phyloP scores from a whole-genome alignment of 139 green algal genomes.

The Pseudopediastrum boryanum region DNA sequence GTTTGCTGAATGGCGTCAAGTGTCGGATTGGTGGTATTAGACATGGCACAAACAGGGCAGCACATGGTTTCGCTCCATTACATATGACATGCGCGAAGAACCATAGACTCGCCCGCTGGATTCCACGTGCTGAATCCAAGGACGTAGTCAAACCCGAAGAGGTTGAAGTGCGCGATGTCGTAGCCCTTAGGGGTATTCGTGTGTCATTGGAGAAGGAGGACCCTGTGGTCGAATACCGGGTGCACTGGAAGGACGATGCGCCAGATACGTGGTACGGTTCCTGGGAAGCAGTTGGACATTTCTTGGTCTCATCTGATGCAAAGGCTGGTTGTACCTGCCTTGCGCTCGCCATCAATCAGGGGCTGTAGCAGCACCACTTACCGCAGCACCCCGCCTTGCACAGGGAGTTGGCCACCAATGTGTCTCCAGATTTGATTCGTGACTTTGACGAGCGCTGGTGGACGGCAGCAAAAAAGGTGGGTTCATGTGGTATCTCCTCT shows the following conservation, averaged over 20 bases:
- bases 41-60: too few relatives aligned
- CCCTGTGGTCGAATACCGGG: constrained; percentile 75
- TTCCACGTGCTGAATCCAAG: too few relatives aligned
- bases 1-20: too few relatives aligned
- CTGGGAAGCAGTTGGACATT: too few relatives aligned
- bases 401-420: constrained; percentile 76
- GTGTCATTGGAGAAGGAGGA: constrained; percentile 51
- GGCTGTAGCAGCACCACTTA: background rate
- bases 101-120: too few relatives aligned
- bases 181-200: constrained; percentile 65
- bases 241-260: constrained; percentile 74
- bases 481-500: too few relatives aligned
- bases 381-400: constrained; percentile 33
- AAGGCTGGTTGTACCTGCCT: too few relatives aligned
- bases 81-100: too few relatives aligned
- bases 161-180: constrained; percentile 54
- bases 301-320: too few relatives aligned
- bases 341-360: too few relatives aligned
- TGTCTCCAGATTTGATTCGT: constrained; percentile 84
- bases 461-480: constrained; percentile 73
- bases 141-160: background rate
- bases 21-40: too few relatives aligned
- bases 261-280: constrained; percentile 36
- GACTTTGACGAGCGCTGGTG: constrained; percentile 90
- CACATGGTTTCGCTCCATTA: too few relatives aligned